A percentile compares a stretch with the other conserved stretches of the same genome.
phyloP scores from a whole-genome alignment of 345 rosid species.

The Barbarea vulgaris region DNA sequence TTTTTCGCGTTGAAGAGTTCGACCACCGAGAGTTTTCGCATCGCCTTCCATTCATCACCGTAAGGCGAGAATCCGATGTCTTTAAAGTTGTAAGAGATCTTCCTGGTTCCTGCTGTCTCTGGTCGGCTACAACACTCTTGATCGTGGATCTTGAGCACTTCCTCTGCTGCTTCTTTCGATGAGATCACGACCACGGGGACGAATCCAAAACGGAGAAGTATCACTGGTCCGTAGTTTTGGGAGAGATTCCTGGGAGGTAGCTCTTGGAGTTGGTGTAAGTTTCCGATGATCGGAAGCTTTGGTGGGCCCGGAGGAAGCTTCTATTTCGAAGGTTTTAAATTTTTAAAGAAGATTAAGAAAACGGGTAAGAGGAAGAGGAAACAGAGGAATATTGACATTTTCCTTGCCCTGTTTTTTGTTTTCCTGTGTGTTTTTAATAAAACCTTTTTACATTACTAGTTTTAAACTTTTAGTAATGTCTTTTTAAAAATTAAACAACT shows the following conservation, averaged over 20 bases:
- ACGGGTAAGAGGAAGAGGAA: conserved; percentile 46
- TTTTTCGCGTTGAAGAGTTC: conserved; percentile 35
- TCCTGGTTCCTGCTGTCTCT: too few relatives aligned
- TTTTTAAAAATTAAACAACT: neutral
- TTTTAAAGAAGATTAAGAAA: conserved; percentile 32
- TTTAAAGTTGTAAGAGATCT: too few relatives aligned
- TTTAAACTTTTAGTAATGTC: neutral
- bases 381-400: conserved; percentile 37
- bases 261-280: conserved; percentile 39
- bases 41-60: conserved; percentile 40
- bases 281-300: conserved; percentile 45
- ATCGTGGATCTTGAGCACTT: too few relatives aligned
- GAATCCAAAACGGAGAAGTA: conserved; percentile 29
- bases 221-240: conserved; percentile 30
- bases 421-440: neutral
- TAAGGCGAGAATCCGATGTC: conserved; percentile 43
- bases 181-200: conserved; percentile 16
- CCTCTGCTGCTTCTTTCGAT: too few relatives aligned
- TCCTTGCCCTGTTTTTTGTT: neutral
- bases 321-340: conserved; percentile 13
- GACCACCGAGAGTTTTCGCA: conserved; percentile 28
- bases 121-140: too few relatives aligned
- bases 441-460: neutral
- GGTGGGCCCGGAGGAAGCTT: conserved; percentile 41
- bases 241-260: conserved; percentile 11